Percentiles rank a stretch among this genome's conserved stretches.
Conservation (phyloP, 2,329 filamentous ascomycete species). For the Exophiala oligosperma region DNA sequence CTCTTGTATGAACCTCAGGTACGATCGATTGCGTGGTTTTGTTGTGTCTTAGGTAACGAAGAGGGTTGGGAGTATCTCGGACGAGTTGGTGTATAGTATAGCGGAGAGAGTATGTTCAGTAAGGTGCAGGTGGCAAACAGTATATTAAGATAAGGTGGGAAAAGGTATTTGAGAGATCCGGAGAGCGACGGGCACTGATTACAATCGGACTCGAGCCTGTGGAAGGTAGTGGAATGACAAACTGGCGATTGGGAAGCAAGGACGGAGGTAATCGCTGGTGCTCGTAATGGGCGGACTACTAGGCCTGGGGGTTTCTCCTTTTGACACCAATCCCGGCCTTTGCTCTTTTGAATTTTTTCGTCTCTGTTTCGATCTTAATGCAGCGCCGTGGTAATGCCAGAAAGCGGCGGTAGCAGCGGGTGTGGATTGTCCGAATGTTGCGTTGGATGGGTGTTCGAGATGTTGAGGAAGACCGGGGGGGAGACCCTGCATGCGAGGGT, state of each 20-base stretch:
- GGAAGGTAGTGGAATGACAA: no score
- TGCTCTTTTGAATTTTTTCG: background rate
- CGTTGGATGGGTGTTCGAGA: background rate
- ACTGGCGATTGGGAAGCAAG: background rate
- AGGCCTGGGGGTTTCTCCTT: background rate
- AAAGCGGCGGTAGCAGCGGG: no score
- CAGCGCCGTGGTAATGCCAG: background rate
- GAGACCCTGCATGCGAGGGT: background rate
- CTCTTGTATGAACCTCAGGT: background rate
- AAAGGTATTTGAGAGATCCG: constrained; percentile 18
- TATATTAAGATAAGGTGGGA: constrained; percentile 9
- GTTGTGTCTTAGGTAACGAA: constrained; percentile 19
- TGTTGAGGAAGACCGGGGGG: background rate
- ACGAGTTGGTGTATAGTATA: constrained; percentile 14
- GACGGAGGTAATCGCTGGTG: constrained; percentile 17
- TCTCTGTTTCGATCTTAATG: background rate
- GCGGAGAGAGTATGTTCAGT: constrained; percentile 7
- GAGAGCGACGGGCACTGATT: constrained; percentile 11
- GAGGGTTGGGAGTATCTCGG: constrained; percentile 4
- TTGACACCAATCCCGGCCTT: background rate
- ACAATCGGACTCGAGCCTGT: constrained; percentile 14
- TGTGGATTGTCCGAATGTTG: background rate
- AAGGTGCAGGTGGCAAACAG: constrained; percentile 23
- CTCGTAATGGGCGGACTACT: background rate
- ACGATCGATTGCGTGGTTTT: background rate